Base-by-base conservation (phyloP, 108 stramenopile genomes). In the Asterionellopsis glacialis region DNA sequence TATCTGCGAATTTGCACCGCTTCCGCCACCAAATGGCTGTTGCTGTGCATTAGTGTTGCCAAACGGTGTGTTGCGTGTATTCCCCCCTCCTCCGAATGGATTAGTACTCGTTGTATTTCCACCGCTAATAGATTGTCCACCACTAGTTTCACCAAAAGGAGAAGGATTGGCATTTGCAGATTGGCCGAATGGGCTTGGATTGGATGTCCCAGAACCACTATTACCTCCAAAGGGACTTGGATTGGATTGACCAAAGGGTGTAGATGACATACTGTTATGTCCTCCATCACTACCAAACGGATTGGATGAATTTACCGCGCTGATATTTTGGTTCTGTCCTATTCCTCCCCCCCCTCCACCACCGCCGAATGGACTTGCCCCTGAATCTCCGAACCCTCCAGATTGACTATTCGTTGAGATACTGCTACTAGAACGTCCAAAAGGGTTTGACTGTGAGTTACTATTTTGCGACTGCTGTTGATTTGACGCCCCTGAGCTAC, bases 131-230 rank as follows among this genome's bases (percentile, higher is more conserved):
- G 59, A 49, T 33, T 51, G 45, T 19, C 65, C 27, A 41, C 21
- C 16, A 58, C 4, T 14, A 49, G 23, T 16, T n/a, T n/a, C 40
- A 19, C 62, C 65, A 62, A 73, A 73, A 27, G 72, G 48, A 48
- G 66, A 26, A 38, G 63, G 15, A 72, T 55, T 63, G 21, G 49
- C 14, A 15, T 11, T 41, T 18, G 50, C 28, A 48, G 49, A 26
- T 52, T 19, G 22, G 23, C 52, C 52, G 22, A 53, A 53, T 25
- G 68, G 61, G 55, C 44, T 63, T 40, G 41, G 5, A 7, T 33
- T 33, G 7, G 33, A 33, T 33, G 7, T 33, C 7, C 33, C 33
- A 33, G 33, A 33, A 33, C 33, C 33, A 7, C 2, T 33, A 33
- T 33, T 7, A 33, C 33, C 33, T 33, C 33, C 33, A 33, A 33